phyloP scores from a whole-genome alignment of 2,329 filamentous ascomycete genomes.

The Hypoxylon sp. region DNA sequence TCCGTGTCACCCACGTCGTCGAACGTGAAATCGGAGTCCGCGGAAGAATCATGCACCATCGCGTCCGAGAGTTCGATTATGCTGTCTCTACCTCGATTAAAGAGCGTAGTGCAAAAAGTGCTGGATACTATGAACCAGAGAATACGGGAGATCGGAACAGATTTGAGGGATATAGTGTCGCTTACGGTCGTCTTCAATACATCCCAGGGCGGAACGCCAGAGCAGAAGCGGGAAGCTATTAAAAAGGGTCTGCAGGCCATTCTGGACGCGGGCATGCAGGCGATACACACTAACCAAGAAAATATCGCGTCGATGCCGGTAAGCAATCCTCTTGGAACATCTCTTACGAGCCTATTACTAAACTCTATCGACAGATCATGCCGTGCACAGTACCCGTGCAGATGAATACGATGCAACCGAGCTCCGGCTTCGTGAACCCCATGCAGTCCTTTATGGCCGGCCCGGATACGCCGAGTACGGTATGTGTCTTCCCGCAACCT shows the following conservation, averaged over 20 bases:
- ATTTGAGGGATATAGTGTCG: constrained; percentile 65
- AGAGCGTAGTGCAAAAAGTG: constrained; percentile 60
- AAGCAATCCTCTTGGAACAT: constrained; percentile 28
- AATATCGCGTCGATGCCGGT: constrained; percentile 53
- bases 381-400: constrained; percentile 38
- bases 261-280: constrained; percentile 62
- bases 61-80: constrained; percentile 52
- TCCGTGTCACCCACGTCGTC: constrained; percentile 37
- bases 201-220: constrained; percentile 58
- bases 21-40: constrained; percentile 39
- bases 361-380: constrained; percentile 40
- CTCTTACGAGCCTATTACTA: background rate
- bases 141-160: constrained; percentile 63
- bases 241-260: constrained; percentile 59
- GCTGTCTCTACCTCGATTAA: constrained; percentile 49
- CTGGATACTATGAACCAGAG: constrained; percentile 61
- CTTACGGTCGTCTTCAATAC: constrained; percentile 65
- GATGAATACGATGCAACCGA: constrained; percentile 44
- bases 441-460: constrained; percentile 48
- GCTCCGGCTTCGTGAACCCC: constrained; percentile 44
- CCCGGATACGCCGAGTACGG: constrained; percentile 48
- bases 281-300: constrained; percentile 61
- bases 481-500: constrained; percentile 34
- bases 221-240: constrained; percentile 61
- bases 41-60: constrained; percentile 48